phyloP scores from a whole-genome alignment of 2,329 filamentous ascomycete species.

The Apiospora marii region DNA sequence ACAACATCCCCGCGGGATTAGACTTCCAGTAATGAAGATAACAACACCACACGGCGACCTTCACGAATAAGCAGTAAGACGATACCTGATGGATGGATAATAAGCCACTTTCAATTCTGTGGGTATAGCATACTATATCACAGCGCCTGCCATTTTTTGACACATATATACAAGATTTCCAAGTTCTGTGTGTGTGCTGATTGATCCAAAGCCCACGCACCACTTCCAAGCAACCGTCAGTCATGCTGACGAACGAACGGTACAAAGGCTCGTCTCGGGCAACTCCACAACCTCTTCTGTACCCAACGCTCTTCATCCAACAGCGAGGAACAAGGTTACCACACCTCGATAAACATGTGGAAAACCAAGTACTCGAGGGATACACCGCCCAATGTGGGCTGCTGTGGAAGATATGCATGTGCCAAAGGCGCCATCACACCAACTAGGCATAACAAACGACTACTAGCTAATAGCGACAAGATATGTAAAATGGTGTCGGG shows the following conservation, averaged over 20 bases:
- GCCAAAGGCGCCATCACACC: slow-evolving; percentile 3
- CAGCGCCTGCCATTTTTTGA: slow-evolving; percentile 6
- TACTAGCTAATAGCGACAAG: slow-evolving; percentile 20
- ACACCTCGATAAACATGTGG: not conserved
- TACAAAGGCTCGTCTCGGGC: slow-evolving; percentile 2
- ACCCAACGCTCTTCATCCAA: not conserved
- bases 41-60: not conserved
- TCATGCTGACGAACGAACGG: not conserved
- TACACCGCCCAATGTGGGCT: not conserved
- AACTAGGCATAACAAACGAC: slow-evolving; percentile 21
- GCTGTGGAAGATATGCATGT: slow-evolving; percentile 13
- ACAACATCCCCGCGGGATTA: not conserved
- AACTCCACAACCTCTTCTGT: not conserved
- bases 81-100: not conserved
- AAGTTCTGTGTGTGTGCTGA: not conserved
- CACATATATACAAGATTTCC: slow-evolving; percentile 20
- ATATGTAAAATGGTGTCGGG: slow-evolving; percentile 19
- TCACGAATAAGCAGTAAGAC: not conserved
- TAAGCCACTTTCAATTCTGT: slow-evolving; percentile 20
- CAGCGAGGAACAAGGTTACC: not conserved
- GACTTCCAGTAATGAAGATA: not conserved
- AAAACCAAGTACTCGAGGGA: not conserved
- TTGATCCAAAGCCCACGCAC: slow-evolving; percentile 9
- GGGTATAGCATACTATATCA: slow-evolving; percentile 17
- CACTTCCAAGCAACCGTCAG: not conserved